Evolutionary conservation across 352 stramenopile species (phyloP).

Genomic region (Globisporangium paddicum): DNA sequence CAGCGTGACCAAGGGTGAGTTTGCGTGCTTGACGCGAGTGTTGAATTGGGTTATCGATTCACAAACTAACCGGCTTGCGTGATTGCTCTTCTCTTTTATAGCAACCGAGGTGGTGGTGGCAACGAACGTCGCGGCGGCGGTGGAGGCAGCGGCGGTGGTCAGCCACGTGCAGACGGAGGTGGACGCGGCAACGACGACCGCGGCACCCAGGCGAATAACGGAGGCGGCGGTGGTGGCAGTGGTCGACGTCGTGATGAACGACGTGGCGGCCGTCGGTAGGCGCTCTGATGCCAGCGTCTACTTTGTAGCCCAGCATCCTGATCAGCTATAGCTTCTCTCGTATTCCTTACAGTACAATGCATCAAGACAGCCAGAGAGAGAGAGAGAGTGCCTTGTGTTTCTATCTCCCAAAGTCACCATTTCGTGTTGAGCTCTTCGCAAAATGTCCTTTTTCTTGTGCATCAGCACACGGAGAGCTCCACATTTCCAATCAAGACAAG

Average conservation of each 20-base stretch:
- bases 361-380: not conserved
- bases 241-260: conserved; percentile 23
- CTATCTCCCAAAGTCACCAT: not conserved
- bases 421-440: not conserved
- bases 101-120: conserved; percentile 2
- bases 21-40: not conserved
- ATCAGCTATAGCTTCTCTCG: not conserved
- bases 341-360: not conserved
- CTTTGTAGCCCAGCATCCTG: not conserved
- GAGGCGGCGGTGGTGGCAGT: conserved; percentile 14
- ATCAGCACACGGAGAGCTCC: not conserved
- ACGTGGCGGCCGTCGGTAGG: conserved; percentile 45
- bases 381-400: not conserved
- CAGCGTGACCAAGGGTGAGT: conserved; percentile 58
- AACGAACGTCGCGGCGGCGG: not conserved
- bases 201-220: conserved; percentile 4
- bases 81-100: not conserved
- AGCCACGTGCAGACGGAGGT: conserved; percentile 12
- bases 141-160: conserved; percentile 1
- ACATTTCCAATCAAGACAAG: not conserved
- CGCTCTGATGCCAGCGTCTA: not conserved
- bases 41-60: not conserved
- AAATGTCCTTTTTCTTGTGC: conserved; percentile 1
- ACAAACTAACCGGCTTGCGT: not conserved
- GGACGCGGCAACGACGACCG: conserved; percentile 6